A percentile compares a stretch with the other conserved stretches of the same genome.
Evolutionary conservation across 2,329 filamentous ascomycete species (phyloP).

Genomic region (Trichoderma semiorbis): DNA sequence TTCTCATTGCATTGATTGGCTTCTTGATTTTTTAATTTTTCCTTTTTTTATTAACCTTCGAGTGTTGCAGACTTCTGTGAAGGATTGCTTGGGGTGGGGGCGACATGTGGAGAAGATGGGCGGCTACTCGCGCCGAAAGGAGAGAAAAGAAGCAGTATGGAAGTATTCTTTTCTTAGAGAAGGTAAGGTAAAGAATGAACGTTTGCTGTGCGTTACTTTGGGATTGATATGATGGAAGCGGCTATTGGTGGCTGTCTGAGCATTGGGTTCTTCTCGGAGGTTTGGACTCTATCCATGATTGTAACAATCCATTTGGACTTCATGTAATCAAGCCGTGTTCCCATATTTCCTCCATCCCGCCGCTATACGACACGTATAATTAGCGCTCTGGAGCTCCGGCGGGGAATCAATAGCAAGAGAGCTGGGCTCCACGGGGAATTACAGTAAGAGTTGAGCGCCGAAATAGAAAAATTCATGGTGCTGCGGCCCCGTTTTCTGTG

Average conservation of each 20-base stretch:
- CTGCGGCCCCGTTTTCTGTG: background rate
- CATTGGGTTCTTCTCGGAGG: background rate
- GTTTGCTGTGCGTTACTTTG: background rate
- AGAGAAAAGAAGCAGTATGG: background rate
- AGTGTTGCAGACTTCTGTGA: background rate
- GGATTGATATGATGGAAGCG: background rate
- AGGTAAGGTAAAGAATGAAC: background rate
- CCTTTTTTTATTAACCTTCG: background rate
- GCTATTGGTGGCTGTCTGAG: background rate
- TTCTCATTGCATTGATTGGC: background rate
- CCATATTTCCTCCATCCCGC: background rate
- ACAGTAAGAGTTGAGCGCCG: background rate
- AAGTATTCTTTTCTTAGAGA: background rate
- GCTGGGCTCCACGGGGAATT: background rate
- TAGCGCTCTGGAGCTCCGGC: conserved; percentile 1
- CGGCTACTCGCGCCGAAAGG: background rate
- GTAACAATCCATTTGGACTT: background rate
- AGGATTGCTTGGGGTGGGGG: background rate
- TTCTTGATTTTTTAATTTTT: background rate
- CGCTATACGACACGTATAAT: background rate
- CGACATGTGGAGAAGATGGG: background rate
- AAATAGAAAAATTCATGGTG: background rate
- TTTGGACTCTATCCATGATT: background rate
- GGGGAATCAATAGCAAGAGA: background rate
- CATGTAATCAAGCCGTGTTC: background rate